Evolutionary conservation across 495 filamentous ascomycete genomes (phyloP).

Genomic region (Talaromyces liani): DNA sequence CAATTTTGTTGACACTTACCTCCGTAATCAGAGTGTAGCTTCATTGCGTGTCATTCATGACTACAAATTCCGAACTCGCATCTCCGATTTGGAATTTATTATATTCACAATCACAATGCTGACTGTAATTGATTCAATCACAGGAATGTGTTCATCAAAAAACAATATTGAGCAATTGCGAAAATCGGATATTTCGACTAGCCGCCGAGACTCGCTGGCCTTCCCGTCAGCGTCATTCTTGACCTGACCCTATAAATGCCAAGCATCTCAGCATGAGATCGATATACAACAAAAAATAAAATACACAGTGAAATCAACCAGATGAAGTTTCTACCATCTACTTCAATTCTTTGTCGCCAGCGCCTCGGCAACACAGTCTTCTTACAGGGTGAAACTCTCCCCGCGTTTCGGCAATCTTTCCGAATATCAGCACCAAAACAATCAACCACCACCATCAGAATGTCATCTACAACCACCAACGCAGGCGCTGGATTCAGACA

Average conservation of each 20-base stretch:
- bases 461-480: neutral
- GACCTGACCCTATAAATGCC: neutral
- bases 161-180: neutral
- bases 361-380: neutral
- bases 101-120: neutral
- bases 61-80: neutral
- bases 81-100: neutral
- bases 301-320: neutral
- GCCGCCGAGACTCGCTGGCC: constrained; percentile 1
- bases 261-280: neutral
- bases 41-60: neutral
- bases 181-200: neutral
- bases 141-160: neutral
- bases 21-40: neutral
- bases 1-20: neutral
- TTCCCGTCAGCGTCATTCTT: neutral
- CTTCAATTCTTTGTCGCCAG: neutral
- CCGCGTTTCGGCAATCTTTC: constrained; percentile 1
- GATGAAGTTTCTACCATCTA: neutral
- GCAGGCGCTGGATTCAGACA: neutral
- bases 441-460: neutral
- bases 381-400: neutral
- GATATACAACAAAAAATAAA: neutral
- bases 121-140: neutral
- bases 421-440: neutral